Percentiles rank a stretch among this genome's conserved stretches.
Conservation (phyloP, 768 basidiomycete species). For the Sistotremastrum niveocremeum region DNA sequence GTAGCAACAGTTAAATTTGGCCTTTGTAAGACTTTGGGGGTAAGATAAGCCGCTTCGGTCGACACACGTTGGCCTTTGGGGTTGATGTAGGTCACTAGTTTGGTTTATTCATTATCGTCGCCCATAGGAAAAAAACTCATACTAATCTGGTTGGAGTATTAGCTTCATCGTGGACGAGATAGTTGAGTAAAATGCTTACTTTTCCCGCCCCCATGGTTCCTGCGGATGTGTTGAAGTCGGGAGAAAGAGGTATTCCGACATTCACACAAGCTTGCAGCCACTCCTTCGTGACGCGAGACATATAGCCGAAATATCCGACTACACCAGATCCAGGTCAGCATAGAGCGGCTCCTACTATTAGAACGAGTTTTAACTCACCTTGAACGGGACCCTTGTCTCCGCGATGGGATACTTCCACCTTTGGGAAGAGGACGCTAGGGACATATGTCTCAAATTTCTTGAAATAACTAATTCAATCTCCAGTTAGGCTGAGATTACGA, state of each 20-base stretch:
- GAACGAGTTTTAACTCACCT: constrained; percentile 7
- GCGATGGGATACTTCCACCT: constrained; percentile 30
- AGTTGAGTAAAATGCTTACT: constrained; percentile 21
- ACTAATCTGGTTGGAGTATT: constrained; percentile 15
- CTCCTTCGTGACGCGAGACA: constrained; percentile 29
- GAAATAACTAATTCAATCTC: constrained; percentile 39
- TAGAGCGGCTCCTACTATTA: not conserved
- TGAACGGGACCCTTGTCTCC: constrained; percentile 44
- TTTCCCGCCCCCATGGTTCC: constrained; percentile 51
- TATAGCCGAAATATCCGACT: constrained; percentile 43
- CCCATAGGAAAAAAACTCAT: constrained; percentile 2
- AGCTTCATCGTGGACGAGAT: not conserved
- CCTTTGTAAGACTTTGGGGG: constrained; percentile 44
- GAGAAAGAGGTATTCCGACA: constrained; percentile 35
- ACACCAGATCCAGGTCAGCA: not conserved
- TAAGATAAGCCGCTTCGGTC: constrained; percentile 55
- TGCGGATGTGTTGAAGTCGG: constrained; percentile 41
- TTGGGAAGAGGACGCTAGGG: constrained; percentile 35
- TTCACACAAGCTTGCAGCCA: constrained; percentile 43
- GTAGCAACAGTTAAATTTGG: constrained; percentile 53
- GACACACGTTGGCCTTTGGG: constrained; percentile 40
- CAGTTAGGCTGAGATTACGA: not conserved
- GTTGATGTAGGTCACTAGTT: constrained; percentile 54
- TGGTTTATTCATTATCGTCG: not conserved
- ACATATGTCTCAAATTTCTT: constrained; percentile 51